phyloP scores from a whole-genome alignment of 257 asterid species.

The Solanum microdontum region DNA sequence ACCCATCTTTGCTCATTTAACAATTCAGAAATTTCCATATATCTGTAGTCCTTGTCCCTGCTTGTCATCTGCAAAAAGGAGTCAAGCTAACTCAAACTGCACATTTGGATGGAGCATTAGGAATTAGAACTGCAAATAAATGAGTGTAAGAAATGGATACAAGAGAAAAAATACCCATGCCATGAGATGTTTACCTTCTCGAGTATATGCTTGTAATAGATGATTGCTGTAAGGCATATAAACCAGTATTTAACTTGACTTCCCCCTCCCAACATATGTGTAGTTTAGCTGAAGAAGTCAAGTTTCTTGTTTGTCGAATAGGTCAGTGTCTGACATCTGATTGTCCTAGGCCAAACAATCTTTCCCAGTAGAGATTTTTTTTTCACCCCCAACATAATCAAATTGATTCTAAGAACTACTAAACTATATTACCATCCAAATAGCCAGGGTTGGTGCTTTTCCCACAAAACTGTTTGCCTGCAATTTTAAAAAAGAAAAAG shows the following conservation, averaged over 20 bases:
- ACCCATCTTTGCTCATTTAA: conserved; percentile 73
- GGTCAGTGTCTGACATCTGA: background rate
- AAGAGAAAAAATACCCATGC: background rate
- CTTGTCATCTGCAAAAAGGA: conserved; percentile 69
- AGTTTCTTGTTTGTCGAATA: background rate
- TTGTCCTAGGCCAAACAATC: background rate
- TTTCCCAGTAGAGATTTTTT: accelerated
- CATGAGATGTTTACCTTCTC: conserved; percentile 51
- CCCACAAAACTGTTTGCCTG: background rate
- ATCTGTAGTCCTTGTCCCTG: conserved; percentile 91
- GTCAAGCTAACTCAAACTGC: background rate
- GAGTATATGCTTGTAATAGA: conserved; percentile 44
- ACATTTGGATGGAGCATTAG: background rate
- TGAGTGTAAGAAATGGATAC: background rate
- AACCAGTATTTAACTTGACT: background rate
- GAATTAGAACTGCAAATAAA: background rate
- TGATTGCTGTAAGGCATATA: background rate
- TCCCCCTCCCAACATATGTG: background rate
- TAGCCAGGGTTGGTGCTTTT: background rate
- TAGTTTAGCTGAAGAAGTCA: background rate
- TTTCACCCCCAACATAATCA: background rate
- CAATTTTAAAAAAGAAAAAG: background rate
- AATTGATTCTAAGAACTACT: background rate
- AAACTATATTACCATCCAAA: background rate
- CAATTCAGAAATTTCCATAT: conserved; percentile 95